Percentiles rank a stretch among this genome's conserved stretches.
Evolutionary conservation across 441 rosid species (phyloP).

Genomic region (Geranium incanum): DNA sequence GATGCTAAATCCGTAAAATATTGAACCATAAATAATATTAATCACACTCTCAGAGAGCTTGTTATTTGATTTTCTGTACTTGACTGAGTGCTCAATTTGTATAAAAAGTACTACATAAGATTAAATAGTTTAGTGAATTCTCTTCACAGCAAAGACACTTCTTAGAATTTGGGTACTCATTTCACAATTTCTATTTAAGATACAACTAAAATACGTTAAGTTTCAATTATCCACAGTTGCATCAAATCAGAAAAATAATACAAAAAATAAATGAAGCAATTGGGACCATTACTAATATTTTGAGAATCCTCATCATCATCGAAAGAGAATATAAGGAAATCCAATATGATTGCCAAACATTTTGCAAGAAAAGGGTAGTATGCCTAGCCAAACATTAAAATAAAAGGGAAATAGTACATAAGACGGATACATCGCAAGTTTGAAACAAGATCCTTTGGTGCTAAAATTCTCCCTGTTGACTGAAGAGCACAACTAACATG

Average conservation of each 20-base stretch:
- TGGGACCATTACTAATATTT: neutral
- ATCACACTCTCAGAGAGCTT: neutral
- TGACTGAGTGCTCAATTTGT: neutral
- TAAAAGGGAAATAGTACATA: conserved; percentile 11
- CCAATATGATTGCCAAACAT: neutral
- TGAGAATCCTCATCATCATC: neutral
- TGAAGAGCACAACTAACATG: conserved; percentile 79
- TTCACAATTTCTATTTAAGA: too few species aligned
- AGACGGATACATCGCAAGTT: conserved; percentile 81
- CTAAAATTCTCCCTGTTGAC: conserved; percentile 64
- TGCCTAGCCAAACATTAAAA: conserved; percentile 7
- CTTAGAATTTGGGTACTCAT: too few species aligned
- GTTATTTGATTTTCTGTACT: neutral
- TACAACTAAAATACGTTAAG: too few species aligned
- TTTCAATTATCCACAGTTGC: too few species aligned
- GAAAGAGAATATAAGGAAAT: neutral
- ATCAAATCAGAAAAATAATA: neutral
- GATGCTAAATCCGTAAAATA: neutral
- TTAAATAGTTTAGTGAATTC: too few species aligned
- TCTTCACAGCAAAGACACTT: too few species aligned
- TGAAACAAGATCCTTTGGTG: conserved; percentile 77
- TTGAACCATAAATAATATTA: neutral
- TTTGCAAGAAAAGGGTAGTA: neutral
- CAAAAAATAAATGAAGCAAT: neutral
- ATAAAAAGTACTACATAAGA: neutral